Conservation (phyloP, 2,329 filamentous ascomycete genomes). For the Aspergillus carbonarius region DNA sequence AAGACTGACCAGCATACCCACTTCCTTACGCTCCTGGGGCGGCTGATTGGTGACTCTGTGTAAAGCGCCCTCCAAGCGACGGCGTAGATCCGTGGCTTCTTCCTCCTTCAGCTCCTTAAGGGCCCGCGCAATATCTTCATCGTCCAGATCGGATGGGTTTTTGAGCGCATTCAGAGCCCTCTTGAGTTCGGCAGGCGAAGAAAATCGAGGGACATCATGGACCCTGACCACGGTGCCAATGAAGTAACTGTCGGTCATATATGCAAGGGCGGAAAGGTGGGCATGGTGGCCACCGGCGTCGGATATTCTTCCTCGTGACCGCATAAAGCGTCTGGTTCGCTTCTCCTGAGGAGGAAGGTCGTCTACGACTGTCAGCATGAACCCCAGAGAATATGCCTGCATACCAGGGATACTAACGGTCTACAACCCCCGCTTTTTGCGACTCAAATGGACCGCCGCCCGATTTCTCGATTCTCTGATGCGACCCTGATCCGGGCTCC, state of each 20-base stretch:
- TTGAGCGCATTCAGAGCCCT: slow-evolving; percentile 40
- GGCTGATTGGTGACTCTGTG: slow-evolving; percentile 25
- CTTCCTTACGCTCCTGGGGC: slow-evolving; percentile 33
- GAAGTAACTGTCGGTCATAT: slow-evolving; percentile 91
- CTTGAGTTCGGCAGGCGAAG: slow-evolving; percentile 49
- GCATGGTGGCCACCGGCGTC: slow-evolving; percentile 71
- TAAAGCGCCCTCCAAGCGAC: slow-evolving; percentile 35
- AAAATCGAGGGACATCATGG: slow-evolving; percentile 76
- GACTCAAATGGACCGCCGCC: slow-evolving; percentile 57
- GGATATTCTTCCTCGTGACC: slow-evolving; percentile 65
- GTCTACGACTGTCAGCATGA: slow-evolving; percentile 20
- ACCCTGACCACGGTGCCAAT: slow-evolving; percentile 83
- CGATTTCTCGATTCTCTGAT: slow-evolving; percentile 28
- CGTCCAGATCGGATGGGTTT: slow-evolving; percentile 46
- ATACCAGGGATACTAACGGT: slow-evolving; percentile 42
- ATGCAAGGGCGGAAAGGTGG: slow-evolving; percentile 84
- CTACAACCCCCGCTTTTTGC: slow-evolving; percentile 56
- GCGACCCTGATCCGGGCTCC: slow-evolving; percentile 27
- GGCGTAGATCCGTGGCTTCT: slow-evolving; percentile 41
- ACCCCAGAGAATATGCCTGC: no score
- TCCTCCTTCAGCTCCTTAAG: slow-evolving; percentile 45
- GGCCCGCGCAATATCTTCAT: slow-evolving; percentile 39
- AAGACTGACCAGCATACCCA: slow-evolving; percentile 54
- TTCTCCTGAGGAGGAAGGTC: slow-evolving; percentile 60
- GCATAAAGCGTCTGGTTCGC: slow-evolving; percentile 58